These are phyloP conservation scores for Trichoderma breve DNA, from an alignment of 2,329 filamentous ascomycete species.

Conservation along the genomic window DNA sequence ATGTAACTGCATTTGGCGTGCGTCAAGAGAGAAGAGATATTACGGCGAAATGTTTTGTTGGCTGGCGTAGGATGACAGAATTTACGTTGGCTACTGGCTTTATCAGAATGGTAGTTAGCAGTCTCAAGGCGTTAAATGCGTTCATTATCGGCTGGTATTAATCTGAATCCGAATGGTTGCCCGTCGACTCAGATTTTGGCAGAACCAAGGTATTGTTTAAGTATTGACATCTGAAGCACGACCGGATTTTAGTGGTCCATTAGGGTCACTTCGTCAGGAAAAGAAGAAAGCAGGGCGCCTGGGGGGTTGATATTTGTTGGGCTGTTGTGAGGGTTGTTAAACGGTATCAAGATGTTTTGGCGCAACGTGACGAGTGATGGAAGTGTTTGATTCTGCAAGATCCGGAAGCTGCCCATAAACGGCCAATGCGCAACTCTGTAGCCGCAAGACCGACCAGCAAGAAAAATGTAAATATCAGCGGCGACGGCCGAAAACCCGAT, in stretches of 20 bases:
- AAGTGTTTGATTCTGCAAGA: constrained; percentile 41
- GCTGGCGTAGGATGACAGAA: constrained; percentile 31
- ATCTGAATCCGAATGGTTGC: constrained; percentile 28
- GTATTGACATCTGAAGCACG: constrained; percentile 33
- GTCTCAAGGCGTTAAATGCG: constrained; percentile 23
- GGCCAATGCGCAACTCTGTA: constrained; percentile 39
- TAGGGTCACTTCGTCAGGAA: constrained; percentile 33
- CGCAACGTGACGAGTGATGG: constrained; percentile 39
- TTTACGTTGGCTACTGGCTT: constrained; percentile 35
- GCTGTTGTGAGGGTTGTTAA: constrained; percentile 34
- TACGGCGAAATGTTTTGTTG: constrained; percentile 32
- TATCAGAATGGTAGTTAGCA: constrained; percentile 31
- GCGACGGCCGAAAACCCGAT: constrained; percentile 36
- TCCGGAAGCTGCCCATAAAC: constrained; percentile 41
- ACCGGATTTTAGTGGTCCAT: constrained; percentile 32
- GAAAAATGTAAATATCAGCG: constrained; percentile 33
- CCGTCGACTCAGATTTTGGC: constrained; percentile 28
- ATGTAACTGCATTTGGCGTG: not conserved
- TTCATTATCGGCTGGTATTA: constrained; percentile 20
- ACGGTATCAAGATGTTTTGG: constrained; percentile 39
- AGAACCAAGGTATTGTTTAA: not conserved
- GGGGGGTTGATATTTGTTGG: constrained; percentile 36
- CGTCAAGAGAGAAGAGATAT: constrained; percentile 29
- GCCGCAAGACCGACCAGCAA: constrained; percentile 39
- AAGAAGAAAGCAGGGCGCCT: constrained; percentile 24